These are phyloP conservation scores for Rhodomyrtus tomentosa DNA, from an alignment of 345 rosid species.

Conservation along the genomic window DNA sequence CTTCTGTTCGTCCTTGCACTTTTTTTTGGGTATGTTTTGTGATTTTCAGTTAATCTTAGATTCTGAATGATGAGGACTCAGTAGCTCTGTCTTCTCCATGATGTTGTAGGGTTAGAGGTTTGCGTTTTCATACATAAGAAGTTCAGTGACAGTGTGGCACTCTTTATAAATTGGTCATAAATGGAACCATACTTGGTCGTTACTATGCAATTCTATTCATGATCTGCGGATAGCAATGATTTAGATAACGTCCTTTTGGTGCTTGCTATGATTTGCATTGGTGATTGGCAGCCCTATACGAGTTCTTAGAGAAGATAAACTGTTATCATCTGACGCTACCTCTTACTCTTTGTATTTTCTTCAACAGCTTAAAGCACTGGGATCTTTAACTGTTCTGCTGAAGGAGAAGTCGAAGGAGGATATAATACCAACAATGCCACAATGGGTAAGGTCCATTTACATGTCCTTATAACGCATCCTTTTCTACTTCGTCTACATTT, in stretches of 20 bases:
- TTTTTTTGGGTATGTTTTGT: not conserved
- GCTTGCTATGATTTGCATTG: not conserved
- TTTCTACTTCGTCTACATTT: not conserved
- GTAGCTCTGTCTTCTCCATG: not conserved
- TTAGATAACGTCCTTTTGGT: not conserved
- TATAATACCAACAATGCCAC: slow-evolving; percentile 53
- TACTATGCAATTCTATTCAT: not conserved
- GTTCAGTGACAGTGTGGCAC: not conserved
- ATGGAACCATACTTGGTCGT: not conserved
- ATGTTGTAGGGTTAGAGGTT: not conserved
- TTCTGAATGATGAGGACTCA: not conserved
- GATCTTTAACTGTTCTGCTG: slow-evolving; percentile 45
- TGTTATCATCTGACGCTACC: not conserved
- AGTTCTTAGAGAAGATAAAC: not conserved
- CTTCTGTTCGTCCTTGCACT: not conserved
- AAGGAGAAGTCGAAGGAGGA: slow-evolving; percentile 75
- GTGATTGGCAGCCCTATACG: not conserved
- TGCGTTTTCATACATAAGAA: not conserved
- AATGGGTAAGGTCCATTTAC: slow-evolving; percentile 51
- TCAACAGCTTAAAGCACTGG: slow-evolving; percentile 81
- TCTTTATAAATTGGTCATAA: not conserved
- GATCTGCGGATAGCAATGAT: not conserved
- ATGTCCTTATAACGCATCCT: not conserved
- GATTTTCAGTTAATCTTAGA: not conserved
- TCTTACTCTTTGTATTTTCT: not conserved